Conservation (phyloP, 75 land plant species). For the Isoetes taiwanensis region DNA sequence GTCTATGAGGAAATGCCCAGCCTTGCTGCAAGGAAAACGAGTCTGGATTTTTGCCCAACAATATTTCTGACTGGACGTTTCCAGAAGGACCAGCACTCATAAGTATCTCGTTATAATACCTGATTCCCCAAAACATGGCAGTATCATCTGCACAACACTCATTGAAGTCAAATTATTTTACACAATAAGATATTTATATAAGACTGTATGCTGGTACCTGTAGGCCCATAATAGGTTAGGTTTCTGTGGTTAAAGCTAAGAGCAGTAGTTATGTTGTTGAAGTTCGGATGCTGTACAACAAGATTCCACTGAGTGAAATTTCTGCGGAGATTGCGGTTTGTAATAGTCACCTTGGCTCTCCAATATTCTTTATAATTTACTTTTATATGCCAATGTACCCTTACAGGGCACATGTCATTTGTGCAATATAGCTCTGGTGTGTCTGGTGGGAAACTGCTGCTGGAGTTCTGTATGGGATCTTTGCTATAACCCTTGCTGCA, state of each 20-base stretch:
- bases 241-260: neutral
- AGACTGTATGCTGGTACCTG: neutral
- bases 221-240: neutral
- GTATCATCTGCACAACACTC: slow-evolving; percentile 55
- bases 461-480: too few relatives aligned
- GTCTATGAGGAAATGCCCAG: slow-evolving; percentile 49
- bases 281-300: slow-evolving; percentile 5
- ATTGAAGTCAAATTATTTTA: too few relatives aligned
- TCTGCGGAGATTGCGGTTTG: neutral
- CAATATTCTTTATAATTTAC: slow-evolving; percentile 6
- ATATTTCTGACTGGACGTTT: slow-evolving; percentile 40
- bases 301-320: slow-evolving; percentile 2
- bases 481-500: too few relatives aligned
- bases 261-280: neutral
- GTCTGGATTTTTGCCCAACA: slow-evolving; percentile 31
- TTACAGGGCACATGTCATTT: neutral
- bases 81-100: slow-evolving; percentile 26
- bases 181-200: neutral
- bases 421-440: neutral
- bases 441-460: too few relatives aligned
- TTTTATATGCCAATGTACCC: slow-evolving; percentile 3
- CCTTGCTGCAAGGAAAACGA: slow-evolving; percentile 45
- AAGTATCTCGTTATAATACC: slow-evolving; percentile 41
- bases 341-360: slow-evolving; percentile 1
- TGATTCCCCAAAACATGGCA: slow-evolving; percentile 49